A percentile compares a stretch with the other conserved stretches of the same genome.
These are phyloP conservation scores for Whalleya microplaca DNA, from an alignment of 2,329 filamentous ascomycete species.

Conservation along the genomic window DNA sequence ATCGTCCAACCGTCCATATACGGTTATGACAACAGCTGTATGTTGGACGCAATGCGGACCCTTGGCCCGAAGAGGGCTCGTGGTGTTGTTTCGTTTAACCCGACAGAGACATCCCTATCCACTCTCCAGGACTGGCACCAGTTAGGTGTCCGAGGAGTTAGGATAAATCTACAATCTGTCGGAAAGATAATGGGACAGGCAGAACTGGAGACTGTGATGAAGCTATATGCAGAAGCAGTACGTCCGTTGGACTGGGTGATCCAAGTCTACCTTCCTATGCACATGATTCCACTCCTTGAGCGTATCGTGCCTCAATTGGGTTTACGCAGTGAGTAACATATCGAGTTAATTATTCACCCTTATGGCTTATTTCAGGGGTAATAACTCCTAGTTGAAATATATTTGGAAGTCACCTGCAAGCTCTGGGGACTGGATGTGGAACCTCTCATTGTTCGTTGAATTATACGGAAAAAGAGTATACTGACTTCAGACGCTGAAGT, in stretches of 20 bases:
- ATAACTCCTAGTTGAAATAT: no score
- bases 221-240: slow-evolving; percentile 54
- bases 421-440: no score
- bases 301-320: slow-evolving; percentile 50
- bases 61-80: slow-evolving; percentile 55
- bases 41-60: slow-evolving; percentile 55
- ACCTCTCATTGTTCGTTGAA: no score
- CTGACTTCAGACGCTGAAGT: slow-evolving; percentile 30
- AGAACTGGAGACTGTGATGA: slow-evolving; percentile 48
- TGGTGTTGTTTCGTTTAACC: slow-evolving; percentile 61
- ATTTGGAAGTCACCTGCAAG: no score
- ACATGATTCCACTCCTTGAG: slow-evolving; percentile 52
- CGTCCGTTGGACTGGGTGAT: slow-evolving; percentile 58
- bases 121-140: slow-evolving; percentile 57
- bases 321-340: slow-evolving; percentile 39
- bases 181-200: slow-evolving; percentile 44
- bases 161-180: slow-evolving; percentile 61
- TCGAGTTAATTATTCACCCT: no score
- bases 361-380: no score
- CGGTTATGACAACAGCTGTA: slow-evolving; percentile 61
- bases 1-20: slow-evolving; percentile 67
- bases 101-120: slow-evolving; percentile 40
- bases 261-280: slow-evolving; percentile 60
- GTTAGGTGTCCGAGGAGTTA: slow-evolving; percentile 61
- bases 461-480: no score